Conservation (phyloP, 1,284 basidiomycete species). For the Leccinum colubrinum region DNA sequence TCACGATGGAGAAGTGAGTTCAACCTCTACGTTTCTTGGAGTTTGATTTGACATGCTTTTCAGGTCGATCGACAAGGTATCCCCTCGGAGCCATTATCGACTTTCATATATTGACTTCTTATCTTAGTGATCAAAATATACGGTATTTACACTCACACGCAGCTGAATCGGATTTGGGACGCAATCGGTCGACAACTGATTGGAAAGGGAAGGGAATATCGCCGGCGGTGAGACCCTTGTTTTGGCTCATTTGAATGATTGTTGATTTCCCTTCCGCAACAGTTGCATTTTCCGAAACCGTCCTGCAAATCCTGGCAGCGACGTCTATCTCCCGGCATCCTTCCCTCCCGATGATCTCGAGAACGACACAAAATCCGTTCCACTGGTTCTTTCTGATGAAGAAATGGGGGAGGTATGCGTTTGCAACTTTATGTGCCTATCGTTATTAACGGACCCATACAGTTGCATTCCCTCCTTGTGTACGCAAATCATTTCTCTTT, state of each 20-base stretch:
- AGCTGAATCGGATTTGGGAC: slow-evolving; percentile 59
- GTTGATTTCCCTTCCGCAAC: slow-evolving; percentile 1
- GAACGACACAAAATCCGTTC: not conserved
- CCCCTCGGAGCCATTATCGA: not conserved
- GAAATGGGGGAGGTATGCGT: slow-evolving; percentile 24
- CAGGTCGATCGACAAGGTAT: slow-evolving; percentile 58
- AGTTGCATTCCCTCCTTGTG: slow-evolving; percentile 60
- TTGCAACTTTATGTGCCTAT: not conserved
- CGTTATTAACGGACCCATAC: slow-evolving; percentile 6
- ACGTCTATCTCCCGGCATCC: slow-evolving; percentile 42
- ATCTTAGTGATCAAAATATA: slow-evolving; percentile 55
- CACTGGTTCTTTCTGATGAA: slow-evolving; percentile 19
- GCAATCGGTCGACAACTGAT: slow-evolving; percentile 45
- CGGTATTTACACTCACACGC: slow-evolving; percentile 61
- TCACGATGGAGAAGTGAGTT: slow-evolving; percentile 46
- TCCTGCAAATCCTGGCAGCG: slow-evolving; percentile 37
- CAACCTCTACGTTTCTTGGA: not conserved
- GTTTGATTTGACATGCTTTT: not conserved
- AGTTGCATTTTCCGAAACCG: slow-evolving; percentile 46
- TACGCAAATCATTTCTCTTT: slow-evolving; percentile 32
- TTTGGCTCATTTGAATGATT: not conserved
- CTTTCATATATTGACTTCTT: not conserved
- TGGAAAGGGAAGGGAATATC: slow-evolving; percentile 54
- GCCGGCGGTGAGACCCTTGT: slow-evolving; percentile 35
- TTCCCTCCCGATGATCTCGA: slow-evolving; percentile 36